Percentiles rank a stretch among this genome's conserved stretches.
These are phyloP conservation scores for Zygotorulaspora danielsina DNA, from an alignment of 805 yeast genomes.

Conservation along the genomic window DNA sequence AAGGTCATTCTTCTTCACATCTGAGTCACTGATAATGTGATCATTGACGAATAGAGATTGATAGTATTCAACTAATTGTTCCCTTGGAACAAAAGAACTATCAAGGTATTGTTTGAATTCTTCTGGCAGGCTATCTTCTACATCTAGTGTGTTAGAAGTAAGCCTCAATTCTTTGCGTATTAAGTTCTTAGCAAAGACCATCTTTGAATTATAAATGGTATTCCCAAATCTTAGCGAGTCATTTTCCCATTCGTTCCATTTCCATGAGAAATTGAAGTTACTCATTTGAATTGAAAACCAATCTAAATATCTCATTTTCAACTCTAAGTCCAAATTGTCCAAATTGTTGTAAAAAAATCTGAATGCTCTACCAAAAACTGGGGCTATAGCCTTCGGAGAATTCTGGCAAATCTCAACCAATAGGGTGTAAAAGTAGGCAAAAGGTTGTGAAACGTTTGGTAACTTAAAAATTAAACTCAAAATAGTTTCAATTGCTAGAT, in stretches of 20 bases:
- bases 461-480: conserved; percentile 72
- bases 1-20: conserved; percentile 36
- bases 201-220: conserved; percentile 62
- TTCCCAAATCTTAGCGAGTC: conserved; percentile 48
- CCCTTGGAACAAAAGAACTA: conserved; percentile 37
- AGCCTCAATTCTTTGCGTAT: conserved; percentile 80
- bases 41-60: conserved; percentile 26
- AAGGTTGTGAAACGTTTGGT: conserved; percentile 61
- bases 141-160: conserved; percentile 61
- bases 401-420: conserved; percentile 82
- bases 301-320: conserved; percentile 66
- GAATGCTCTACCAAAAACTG: conserved; percentile 89
- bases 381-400: conserved; percentile 82
- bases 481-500: conserved; percentile 77
- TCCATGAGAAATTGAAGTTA: conserved; percentile 94
- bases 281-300: conserved; percentile 94
- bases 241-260: conserved; percentile 90
- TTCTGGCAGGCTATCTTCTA: conserved; percentile 65
- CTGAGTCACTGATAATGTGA: conserved; percentile 28
- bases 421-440: conserved; percentile 77
- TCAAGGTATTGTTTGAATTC: conserved; percentile 50
- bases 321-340: conserved; percentile 68
- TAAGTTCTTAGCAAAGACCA: conserved; percentile 68
- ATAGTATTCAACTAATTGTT: conserved; percentile 39
- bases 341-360: conserved; percentile 72